Conservation (phyloP, 2,329 filamentous ascomycete species). For the Xylaria sp. region DNA sequence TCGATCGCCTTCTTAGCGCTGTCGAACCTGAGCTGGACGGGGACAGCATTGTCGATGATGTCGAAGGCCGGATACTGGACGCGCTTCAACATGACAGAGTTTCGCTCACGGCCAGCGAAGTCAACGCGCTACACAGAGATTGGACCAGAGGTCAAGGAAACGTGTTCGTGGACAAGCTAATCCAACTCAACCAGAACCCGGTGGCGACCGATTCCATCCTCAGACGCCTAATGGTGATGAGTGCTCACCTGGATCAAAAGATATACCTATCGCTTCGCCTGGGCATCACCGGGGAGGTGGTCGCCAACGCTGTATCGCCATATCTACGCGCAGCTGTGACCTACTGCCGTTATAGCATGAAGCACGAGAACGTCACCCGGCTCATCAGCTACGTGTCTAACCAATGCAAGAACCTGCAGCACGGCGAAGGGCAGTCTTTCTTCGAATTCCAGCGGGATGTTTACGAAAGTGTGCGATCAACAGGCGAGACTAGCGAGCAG, state of each 20-base stretch:
- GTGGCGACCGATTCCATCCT: slow-evolving; percentile 59
- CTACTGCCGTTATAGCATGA: slow-evolving; percentile 52
- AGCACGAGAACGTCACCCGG: slow-evolving; percentile 37
- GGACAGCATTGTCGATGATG: slow-evolving; percentile 43
- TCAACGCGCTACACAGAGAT: slow-evolving; percentile 48
- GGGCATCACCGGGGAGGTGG: slow-evolving; percentile 56
- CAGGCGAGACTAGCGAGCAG: slow-evolving; percentile 31
- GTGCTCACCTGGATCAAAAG: slow-evolving; percentile 51
- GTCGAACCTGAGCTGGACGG: slow-evolving; percentile 44
- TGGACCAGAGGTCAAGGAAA: slow-evolving; percentile 45
- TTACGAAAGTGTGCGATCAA: slow-evolving; percentile 37
- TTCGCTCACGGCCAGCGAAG: slow-evolving; percentile 50
- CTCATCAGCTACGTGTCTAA: slow-evolving; percentile 48
- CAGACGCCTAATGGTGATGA: slow-evolving; percentile 55
- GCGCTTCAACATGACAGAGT: slow-evolving; percentile 41
- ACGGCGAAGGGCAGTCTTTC: slow-evolving; percentile 52
- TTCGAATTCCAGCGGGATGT: slow-evolving; percentile 47
- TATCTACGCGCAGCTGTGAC: slow-evolving; percentile 60
- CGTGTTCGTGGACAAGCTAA: slow-evolving; percentile 67
- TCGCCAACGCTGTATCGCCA: slow-evolving; percentile 51
- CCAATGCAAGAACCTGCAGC: slow-evolving; percentile 49
- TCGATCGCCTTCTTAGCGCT: slow-evolving; percentile 48
- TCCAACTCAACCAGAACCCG: slow-evolving; percentile 62
- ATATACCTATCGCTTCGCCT: slow-evolving; percentile 57
- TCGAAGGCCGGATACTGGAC: slow-evolving; percentile 43